These are phyloP conservation scores for Porogramme epimiltina DNA, from an alignment of 1,284 basidiomycete species.

Conservation along the genomic window DNA sequence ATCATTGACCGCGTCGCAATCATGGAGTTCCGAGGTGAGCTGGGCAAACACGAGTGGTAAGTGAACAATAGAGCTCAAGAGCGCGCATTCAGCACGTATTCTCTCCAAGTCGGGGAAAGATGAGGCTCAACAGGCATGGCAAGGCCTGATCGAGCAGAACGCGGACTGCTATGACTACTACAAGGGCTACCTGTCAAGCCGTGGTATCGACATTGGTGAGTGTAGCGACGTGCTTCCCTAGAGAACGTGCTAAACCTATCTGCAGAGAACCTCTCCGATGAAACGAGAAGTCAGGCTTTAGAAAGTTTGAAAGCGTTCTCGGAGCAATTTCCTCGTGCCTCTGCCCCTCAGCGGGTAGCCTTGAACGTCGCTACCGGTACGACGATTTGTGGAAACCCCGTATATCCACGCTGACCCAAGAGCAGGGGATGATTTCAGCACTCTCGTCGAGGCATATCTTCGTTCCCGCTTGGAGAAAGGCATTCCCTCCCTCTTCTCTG, in stretches of 20 bases:
- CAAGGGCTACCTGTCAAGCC: conserved; percentile 67
- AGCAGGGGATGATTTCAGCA: conserved; percentile 65
- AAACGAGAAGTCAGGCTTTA: conserved; percentile 57
- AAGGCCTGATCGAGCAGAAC: conserved; percentile 82
- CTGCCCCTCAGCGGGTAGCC: conserved; percentile 74
- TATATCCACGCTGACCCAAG: too few relatives aligned
- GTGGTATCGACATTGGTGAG: conserved; percentile 69
- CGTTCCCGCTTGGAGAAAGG: conserved; percentile 78
- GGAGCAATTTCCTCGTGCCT: conserved; percentile 64
- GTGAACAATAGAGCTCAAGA: conserved; percentile 15
- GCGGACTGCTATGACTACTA: conserved; percentile 86
- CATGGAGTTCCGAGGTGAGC: conserved; percentile 70
- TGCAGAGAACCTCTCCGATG: conserved; percentile 47
- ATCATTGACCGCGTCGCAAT: conserved; percentile 76
- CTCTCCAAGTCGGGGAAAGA: conserved; percentile 65
- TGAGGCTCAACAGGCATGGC: conserved; percentile 82
- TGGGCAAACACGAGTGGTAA: conserved; percentile 5
- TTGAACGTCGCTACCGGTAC: conserved; percentile 66
- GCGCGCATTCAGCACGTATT: conserved; percentile 59
- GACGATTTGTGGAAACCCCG: too few relatives aligned
- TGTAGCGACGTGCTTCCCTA: not conserved
- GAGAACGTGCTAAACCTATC: not conserved
- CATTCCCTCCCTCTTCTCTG: conserved; percentile 92
- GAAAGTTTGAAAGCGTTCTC: conserved; percentile 61
- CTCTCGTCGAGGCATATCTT: conserved; percentile 73